Conservation (phyloP, 2,329 filamentous ascomycete genomes). For the Stagonosporopsis chrysanthemi region DNA sequence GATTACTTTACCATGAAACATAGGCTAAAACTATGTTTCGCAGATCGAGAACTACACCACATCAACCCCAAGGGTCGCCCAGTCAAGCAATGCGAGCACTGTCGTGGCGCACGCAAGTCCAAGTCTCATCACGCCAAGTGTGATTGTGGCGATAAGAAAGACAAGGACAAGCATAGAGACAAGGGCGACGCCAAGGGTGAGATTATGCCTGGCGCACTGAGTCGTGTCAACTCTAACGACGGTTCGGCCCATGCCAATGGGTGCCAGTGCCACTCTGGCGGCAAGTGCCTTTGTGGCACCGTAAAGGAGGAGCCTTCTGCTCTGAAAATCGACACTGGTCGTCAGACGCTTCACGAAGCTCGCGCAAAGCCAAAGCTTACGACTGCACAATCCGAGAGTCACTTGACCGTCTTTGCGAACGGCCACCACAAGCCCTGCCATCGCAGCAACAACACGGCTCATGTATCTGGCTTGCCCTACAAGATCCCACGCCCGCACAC, state of each 20-base stretch:
- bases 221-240: conserved; percentile 42
- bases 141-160: conserved; percentile 93
- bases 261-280: conserved; percentile 65
- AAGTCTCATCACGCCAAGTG: conserved; percentile 94
- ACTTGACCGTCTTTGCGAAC: conserved; percentile 67
- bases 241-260: conserved; percentile 48
- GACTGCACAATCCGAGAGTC: conserved; percentile 65
- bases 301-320: conserved; percentile 65
- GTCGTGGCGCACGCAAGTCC: conserved; percentile 94
- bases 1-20: conserved; percentile 4
- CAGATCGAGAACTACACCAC: conserved; percentile 89
- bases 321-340: conserved; percentile 53
- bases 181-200: conserved; percentile 52
- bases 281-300: conserved; percentile 65
- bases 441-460: conserved; percentile 69
- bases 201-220: conserved; percentile 42
- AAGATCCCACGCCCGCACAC: conserved; percentile 61
- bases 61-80: conserved; percentile 98
- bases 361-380: conserved; percentile 65
- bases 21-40: conserved; percentile 27
- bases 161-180: conserved; percentile 61
- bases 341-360: conserved; percentile 53
- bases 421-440: conserved; percentile 71
- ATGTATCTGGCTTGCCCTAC: conserved; percentile 69
- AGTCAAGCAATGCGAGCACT: conserved; percentile 97